These are phyloP conservation scores for Penicillium longicatenatum DNA, from an alignment of 495 filamentous ascomycete species.

Conservation along the genomic window DNA sequence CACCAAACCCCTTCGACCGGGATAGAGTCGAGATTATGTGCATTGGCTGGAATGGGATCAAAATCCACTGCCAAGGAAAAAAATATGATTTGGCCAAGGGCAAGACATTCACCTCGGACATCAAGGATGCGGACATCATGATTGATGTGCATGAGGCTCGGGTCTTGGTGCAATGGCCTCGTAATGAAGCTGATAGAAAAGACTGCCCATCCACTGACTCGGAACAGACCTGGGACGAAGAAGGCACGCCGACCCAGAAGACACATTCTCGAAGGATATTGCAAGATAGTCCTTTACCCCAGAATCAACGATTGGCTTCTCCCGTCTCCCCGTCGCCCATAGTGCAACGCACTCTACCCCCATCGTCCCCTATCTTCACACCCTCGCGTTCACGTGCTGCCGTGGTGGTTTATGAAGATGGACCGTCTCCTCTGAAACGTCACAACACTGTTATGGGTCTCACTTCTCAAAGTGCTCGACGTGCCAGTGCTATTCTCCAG, in stretches of 20 bases:
- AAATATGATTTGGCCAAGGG: constrained; percentile 85
- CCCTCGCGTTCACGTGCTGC: constrained; percentile 45
- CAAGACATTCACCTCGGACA: constrained; percentile 88
- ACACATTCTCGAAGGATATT: constrained; percentile 31
- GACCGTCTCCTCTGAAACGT: constrained; percentile 44
- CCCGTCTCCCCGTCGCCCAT: constrained; percentile 77
- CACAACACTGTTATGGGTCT: constrained; percentile 29
- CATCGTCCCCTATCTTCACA: constrained; percentile 45
- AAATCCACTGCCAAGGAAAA: constrained; percentile 87
- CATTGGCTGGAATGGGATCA: constrained; percentile 93
- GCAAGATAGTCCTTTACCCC: constrained; percentile 66
- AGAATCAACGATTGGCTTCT: constrained; percentile 61
- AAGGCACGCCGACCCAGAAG: constrained; percentile 42
- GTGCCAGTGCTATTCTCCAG: constrained; percentile 35
- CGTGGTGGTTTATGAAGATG: constrained; percentile 67
- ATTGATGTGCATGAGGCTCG: constrained; percentile 92
- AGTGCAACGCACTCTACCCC: constrained; percentile 41
- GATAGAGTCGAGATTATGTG: constrained; percentile 83
- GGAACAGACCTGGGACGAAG: constrained; percentile 68
- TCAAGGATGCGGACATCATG: constrained; percentile 89
- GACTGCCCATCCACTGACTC: constrained; percentile 62
- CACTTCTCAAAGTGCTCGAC: constrained; percentile 27
- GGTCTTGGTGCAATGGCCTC: constrained; percentile 86
- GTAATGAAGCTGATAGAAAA: constrained; percentile 51
- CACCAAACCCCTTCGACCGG: constrained; percentile 60